phyloP scores from a whole-genome alignment of 2,329 filamentous ascomycete genomes.

The Orbilia blumenaviensis region DNA sequence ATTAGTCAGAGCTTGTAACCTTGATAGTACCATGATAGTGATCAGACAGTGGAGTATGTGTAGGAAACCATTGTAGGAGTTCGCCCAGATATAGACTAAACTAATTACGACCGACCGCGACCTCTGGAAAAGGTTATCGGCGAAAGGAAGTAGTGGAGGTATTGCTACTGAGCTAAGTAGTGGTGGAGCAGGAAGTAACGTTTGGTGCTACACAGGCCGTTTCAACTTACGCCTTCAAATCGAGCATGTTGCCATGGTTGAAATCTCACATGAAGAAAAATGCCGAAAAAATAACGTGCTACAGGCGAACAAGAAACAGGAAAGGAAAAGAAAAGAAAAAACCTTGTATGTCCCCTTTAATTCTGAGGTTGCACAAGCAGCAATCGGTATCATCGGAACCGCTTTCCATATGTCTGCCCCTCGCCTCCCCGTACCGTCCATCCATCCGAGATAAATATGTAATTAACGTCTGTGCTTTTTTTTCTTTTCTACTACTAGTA shows the following conservation, averaged over 20 bases:
- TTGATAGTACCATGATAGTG: conserved; percentile 19
- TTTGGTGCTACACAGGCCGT: conserved; percentile 16
- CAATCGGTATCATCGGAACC: conserved; percentile 41
- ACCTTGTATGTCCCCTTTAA: background rate
- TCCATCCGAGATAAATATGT: background rate
- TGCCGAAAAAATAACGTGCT: background rate
- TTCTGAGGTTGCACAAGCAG: conserved; percentile 41
- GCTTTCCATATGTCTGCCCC: conserved; percentile 13
- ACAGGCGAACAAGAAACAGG: background rate
- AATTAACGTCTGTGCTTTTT: conserved; percentile 3
- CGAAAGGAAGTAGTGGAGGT: conserved; percentile 9
- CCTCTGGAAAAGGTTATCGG: background rate
- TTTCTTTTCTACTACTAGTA: no score
- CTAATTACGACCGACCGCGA: background rate
- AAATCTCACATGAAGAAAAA: conserved; percentile 7
- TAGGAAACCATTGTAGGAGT: background rate
- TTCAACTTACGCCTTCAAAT: background rate
- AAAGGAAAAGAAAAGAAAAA: background rate
- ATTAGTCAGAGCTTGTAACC: conserved; percentile 6
- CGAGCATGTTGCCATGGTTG: background rate
- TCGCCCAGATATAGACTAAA: conserved; percentile 12
- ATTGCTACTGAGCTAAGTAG: background rate
- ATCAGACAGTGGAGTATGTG: conserved; percentile 11
- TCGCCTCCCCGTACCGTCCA: background rate
- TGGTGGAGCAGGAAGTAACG: background rate